These are phyloP conservation scores for Mycosarcoma mackinlayi DNA, from an alignment of 1,284 basidiomycete species.

Conservation along the genomic window DNA sequence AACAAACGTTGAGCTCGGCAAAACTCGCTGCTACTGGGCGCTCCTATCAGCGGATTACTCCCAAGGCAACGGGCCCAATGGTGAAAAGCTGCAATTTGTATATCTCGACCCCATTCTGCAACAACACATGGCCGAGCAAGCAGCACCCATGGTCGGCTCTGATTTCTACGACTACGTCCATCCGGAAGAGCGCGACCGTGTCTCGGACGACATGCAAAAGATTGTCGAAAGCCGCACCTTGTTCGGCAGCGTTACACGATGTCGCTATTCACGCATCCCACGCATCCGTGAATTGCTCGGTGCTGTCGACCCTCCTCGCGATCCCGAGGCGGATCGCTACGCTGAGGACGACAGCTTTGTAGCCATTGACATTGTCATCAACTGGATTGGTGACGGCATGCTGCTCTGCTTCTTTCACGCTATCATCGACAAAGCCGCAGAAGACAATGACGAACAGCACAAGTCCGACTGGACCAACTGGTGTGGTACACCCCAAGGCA, in stretches of 20 bases:
- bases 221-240: conserved; percentile 83
- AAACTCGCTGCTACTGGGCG: conserved; percentile 56
- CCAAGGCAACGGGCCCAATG: conserved; percentile 19
- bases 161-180: conserved; percentile 87
- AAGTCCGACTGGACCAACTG: conserved; percentile 91
- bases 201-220: conserved; percentile 75
- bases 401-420: conserved; percentile 96
- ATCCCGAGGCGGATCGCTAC: conserved; percentile 76
- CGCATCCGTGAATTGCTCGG: conserved; percentile 71
- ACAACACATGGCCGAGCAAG: conserved; percentile 80
- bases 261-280: conserved; percentile 71
- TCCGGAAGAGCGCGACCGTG: conserved; percentile 78
- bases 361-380: conserved; percentile 90
- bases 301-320: conserved; percentile 67
- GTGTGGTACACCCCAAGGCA: conserved; percentile 79
- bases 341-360: conserved; percentile 83
- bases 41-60: conserved; percentile 44
- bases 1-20: conserved; percentile 32
- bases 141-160: conserved; percentile 77
- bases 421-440: conserved; percentile 75
- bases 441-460: conserved; percentile 81
- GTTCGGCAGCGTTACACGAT: conserved; percentile 90
- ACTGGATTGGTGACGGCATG: conserved; percentile 89
- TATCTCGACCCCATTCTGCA: conserved; percentile 88
- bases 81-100: conserved; percentile 78